These are phyloP conservation scores for Suillus sp. DNA, from an alignment of 768 basidiomycete species.

Conservation along the genomic window DNA sequence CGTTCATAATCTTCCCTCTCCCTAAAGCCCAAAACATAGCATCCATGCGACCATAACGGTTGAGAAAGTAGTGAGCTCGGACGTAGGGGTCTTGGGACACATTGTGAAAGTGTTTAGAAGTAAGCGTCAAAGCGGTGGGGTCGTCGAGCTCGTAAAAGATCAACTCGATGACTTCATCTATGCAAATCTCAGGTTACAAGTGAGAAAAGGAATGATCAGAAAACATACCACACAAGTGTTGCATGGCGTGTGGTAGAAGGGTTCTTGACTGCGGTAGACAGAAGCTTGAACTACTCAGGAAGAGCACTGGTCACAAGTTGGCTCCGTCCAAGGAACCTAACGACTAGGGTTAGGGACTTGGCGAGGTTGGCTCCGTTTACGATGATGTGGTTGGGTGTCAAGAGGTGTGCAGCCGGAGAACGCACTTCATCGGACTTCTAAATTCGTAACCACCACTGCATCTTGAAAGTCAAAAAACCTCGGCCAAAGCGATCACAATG, in stretches of 20 bases:
- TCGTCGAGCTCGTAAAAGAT: slow-evolving; percentile 73
- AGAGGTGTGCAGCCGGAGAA: slow-evolving; percentile 34
- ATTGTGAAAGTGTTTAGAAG: slow-evolving; percentile 57
- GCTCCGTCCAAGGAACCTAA: neutral
- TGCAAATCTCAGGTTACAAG: slow-evolving; percentile 5
- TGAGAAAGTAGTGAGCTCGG: slow-evolving; percentile 76
- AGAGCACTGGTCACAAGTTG: slow-evolving; percentile 1
- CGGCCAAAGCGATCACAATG: neutral
- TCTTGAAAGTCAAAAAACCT: neutral
- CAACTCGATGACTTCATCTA: slow-evolving; percentile 70
- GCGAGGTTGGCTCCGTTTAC: slow-evolving; percentile 29
- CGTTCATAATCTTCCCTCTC: slow-evolving; percentile 63
- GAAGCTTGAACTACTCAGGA: slow-evolving; percentile 11
- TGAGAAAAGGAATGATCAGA: slow-evolving; percentile 17
- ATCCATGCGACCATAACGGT: slow-evolving; percentile 68
- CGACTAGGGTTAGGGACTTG: neutral
- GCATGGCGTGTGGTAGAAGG: slow-evolving; percentile 41
- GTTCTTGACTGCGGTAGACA: slow-evolving; percentile 4
- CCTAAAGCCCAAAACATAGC: slow-evolving; percentile 78
- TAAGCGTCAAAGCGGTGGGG: slow-evolving; percentile 58
- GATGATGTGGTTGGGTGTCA: slow-evolving; percentile 37
- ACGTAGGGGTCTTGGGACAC: slow-evolving; percentile 77
- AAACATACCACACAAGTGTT: slow-evolving; percentile 67
- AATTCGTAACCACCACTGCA: slow-evolving; percentile 30
- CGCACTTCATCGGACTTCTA: slow-evolving; percentile 39